Conservation (phyloP, 2,329 filamentous ascomycete species). For the Aspergillus ibericus region DNA sequence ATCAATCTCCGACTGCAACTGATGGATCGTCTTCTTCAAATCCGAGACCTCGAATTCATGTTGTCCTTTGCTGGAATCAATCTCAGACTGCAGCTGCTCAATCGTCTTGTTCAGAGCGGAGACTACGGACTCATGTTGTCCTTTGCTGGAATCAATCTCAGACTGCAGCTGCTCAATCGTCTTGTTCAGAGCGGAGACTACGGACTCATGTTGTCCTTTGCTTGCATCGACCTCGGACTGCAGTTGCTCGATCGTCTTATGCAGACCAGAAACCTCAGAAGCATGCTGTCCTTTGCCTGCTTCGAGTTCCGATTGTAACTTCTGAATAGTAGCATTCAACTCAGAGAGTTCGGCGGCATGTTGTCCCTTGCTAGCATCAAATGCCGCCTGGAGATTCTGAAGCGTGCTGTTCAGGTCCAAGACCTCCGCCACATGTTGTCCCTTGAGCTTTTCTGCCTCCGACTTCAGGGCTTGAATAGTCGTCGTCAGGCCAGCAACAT, state of each 20-base stretch:
- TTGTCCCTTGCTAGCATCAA: slow-evolving; percentile 34
- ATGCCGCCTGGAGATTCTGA: slow-evolving; percentile 54
- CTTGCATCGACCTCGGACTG: slow-evolving; percentile 51
- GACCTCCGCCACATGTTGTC: slow-evolving; percentile 60
- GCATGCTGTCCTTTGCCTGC: slow-evolving; percentile 53
- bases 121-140: slow-evolving; percentile 56
- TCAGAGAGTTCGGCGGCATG: slow-evolving; percentile 62
- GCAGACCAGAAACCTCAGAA: slow-evolving; percentile 59
- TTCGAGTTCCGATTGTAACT: slow-evolving; percentile 50
- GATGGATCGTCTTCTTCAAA: slow-evolving; percentile 46
- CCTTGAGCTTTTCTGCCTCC: slow-evolving; percentile 54
- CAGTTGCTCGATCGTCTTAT: slow-evolving; percentile 36
- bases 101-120: slow-evolving; percentile 61
- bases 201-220: slow-evolving; percentile 53
- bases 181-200: slow-evolving; percentile 58
- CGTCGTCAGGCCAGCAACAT: slow-evolving; percentile 58
- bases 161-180: slow-evolving; percentile 59
- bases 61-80: slow-evolving; percentile 50
- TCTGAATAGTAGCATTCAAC: slow-evolving; percentile 58
- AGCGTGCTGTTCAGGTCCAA: slow-evolving; percentile 61
- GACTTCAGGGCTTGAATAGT: slow-evolving; percentile 60
- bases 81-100: slow-evolving; percentile 54
- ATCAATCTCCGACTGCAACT: slow-evolving; percentile 51
- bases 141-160: slow-evolving; percentile 32
- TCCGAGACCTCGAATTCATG: slow-evolving; percentile 59